Conservation (phyloP, 1,284 basidiomycete species). For the Apiotrichum laibachii region DNA sequence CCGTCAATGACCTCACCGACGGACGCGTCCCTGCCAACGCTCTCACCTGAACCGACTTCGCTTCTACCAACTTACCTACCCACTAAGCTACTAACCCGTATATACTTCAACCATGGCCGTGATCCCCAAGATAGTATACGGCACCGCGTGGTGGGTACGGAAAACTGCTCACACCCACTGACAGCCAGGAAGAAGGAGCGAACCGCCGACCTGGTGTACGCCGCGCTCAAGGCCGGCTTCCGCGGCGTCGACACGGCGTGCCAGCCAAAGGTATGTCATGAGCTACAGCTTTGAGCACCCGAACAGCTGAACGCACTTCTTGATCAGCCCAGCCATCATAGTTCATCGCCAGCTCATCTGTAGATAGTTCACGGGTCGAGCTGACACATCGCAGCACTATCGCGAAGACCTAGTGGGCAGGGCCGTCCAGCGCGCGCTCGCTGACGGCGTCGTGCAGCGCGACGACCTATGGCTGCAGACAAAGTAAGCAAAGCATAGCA, state of each 20-base stretch:
- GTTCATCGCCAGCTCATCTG: no score
- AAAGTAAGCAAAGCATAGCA: conserved; percentile 56
- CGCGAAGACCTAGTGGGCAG: conserved; percentile 73
- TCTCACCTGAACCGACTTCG: no score
- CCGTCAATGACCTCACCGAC: not conserved
- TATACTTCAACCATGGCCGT: not conserved
- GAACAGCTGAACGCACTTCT: no score
- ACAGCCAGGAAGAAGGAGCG: conserved; percentile 65
- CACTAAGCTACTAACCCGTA: no score
- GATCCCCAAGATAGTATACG: conserved; percentile 61
- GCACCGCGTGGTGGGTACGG: conserved; percentile 63
- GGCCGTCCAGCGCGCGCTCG: conserved; percentile 59
- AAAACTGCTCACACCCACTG: not conserved
- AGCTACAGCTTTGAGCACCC: no score
- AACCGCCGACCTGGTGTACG: conserved; percentile 65
- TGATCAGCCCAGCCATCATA: not conserved
- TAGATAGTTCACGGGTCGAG: no score
- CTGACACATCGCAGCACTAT: conserved; percentile 5
- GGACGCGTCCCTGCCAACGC: not conserved
- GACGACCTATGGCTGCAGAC: conserved; percentile 70
- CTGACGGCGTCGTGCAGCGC: conserved; percentile 60
- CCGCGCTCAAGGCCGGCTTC: conserved; percentile 70
- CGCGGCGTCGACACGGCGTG: conserved; percentile 77
- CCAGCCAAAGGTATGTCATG: conserved; percentile 57
- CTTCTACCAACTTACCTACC: not conserved